These are phyloP conservation scores for Aspergillus puulaauensis DNA, from an alignment of 2,329 filamentous ascomycete genomes.

Conservation along the genomic window DNA sequence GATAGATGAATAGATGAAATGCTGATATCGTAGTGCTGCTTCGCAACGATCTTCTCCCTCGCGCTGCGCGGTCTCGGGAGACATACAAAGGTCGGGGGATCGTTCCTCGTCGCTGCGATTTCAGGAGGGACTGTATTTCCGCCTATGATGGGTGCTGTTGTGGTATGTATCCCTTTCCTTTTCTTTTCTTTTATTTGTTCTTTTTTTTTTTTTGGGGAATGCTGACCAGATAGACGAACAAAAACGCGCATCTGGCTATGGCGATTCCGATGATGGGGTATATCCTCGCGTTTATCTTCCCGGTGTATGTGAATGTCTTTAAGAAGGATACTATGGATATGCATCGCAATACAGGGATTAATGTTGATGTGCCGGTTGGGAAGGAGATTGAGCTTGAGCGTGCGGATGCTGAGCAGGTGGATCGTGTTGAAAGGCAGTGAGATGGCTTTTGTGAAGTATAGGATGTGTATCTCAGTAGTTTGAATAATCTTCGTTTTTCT, in stretches of 20 bases:
- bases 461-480: no score
- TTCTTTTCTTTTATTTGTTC: no score
- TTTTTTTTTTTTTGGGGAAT: no score
- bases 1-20: no score
- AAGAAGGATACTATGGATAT: background rate
- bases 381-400: background rate
- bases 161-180: background rate
- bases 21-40: constrained; percentile 1
- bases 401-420: no score
- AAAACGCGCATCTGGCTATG: background rate
- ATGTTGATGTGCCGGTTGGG: background rate
- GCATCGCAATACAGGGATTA: background rate
- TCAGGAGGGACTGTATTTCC: background rate
- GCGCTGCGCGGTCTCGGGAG: background rate
- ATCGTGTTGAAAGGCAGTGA: background rate
- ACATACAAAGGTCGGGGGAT: constrained; percentile 4
- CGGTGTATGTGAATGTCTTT: background rate
- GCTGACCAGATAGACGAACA: background rate
- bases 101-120: background rate
- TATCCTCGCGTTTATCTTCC: background rate
- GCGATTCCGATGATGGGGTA: background rate
- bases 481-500: no score
- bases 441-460: no score
- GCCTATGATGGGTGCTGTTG: background rate
- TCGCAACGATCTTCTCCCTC: constrained; percentile 9